A percentile compares a stretch with the other conserved stretches of the same genome.
These are phyloP conservation scores for Plasmodium adleri DNA, from an alignment of 169 alveolate species.

Conservation along the genomic window DNA sequence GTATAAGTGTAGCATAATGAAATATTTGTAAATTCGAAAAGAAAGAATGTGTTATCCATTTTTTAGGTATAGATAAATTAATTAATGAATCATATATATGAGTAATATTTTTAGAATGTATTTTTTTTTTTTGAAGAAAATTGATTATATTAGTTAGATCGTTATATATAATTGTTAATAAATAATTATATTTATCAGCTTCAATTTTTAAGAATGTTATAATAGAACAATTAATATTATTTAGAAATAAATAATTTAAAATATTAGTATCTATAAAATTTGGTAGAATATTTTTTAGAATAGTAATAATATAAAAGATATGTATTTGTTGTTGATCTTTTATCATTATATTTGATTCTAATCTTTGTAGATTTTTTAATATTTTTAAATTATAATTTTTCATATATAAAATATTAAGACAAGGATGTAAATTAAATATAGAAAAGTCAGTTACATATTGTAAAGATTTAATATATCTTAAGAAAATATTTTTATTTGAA, in stretches of 20 bases:
- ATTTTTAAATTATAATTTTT: conserved; percentile 73
- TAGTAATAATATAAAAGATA: conserved; percentile 23
- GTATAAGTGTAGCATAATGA: conserved; percentile 36
- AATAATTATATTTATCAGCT: conserved; percentile 64
- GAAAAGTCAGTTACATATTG: conserved; percentile 69
- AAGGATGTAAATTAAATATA: conserved; percentile 71
- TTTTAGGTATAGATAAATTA: conserved; percentile 58
- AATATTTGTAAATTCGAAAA: conserved; percentile 50
- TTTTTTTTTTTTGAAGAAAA: conserved; percentile 43
- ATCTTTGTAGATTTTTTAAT: conserved; percentile 33
- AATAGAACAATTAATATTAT: conserved; percentile 53
- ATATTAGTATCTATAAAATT: conserved; percentile 48
- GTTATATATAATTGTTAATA: conserved; percentile 48
- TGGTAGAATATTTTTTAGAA: conserved; percentile 42
- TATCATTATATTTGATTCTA: conserved; percentile 31
- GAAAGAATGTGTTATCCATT: conserved; percentile 58
- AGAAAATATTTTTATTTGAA: conserved; percentile 67
- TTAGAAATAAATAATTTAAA: conserved; percentile 36
- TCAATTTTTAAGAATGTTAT: conserved; percentile 64
- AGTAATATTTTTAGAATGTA: conserved; percentile 16
- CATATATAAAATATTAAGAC: conserved; percentile 48
- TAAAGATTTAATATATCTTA: conserved; percentile 66
- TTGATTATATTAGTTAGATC: conserved; percentile 63
- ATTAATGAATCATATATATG: conserved; percentile 37
- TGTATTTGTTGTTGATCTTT: conserved; percentile 21